Conservation (phyloP, 1,284 basidiomycete genomes). For the Ustilago lituana region DNA sequence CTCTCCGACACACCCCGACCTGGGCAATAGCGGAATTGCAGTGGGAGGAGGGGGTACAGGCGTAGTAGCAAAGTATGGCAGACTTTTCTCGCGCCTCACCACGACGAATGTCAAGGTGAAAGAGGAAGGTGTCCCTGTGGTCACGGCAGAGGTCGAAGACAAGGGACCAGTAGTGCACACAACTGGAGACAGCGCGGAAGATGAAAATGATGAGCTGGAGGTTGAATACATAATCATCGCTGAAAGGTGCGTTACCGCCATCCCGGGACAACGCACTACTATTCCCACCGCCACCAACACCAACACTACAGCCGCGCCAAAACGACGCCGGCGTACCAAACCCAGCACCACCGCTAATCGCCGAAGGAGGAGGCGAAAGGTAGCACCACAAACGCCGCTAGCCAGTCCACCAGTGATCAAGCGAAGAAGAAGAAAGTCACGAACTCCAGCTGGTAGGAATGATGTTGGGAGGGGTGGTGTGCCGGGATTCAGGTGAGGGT, state of each 20-base stretch:
- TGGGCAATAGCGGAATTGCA: too few relatives aligned
- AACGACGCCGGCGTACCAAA: too few relatives aligned
- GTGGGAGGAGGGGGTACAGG: background rate
- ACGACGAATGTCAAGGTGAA: constrained; percentile 2
- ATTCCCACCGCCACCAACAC: too few relatives aligned
- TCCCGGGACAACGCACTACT: too few relatives aligned
- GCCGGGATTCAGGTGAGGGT: constrained; percentile 16
- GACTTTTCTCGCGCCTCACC: background rate
- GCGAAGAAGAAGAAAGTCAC: constrained; percentile 1
- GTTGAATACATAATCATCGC: constrained; percentile 36
- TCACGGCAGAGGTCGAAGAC: too few relatives aligned
- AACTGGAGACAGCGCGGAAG: too few relatives aligned
- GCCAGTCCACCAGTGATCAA: constrained; percentile 13
- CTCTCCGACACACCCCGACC: too few relatives aligned
- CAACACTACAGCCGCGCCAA: background rate
- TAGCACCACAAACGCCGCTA: too few relatives aligned
- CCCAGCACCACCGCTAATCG: too few relatives aligned
- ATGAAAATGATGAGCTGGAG: constrained; percentile 20
- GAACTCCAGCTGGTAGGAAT: too few relatives aligned
- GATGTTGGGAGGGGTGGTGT: constrained; percentile 1
- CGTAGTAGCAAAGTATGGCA: constrained; percentile 1
- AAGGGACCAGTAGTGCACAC: too few relatives aligned
- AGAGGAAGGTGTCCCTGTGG: background rate
- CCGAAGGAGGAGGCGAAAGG: background rate
- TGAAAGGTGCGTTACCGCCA: constrained; percentile 9